phyloP scores from a whole-genome alignment of 805 yeast genomes.

The Wickerhamomyces canadensis region DNA sequence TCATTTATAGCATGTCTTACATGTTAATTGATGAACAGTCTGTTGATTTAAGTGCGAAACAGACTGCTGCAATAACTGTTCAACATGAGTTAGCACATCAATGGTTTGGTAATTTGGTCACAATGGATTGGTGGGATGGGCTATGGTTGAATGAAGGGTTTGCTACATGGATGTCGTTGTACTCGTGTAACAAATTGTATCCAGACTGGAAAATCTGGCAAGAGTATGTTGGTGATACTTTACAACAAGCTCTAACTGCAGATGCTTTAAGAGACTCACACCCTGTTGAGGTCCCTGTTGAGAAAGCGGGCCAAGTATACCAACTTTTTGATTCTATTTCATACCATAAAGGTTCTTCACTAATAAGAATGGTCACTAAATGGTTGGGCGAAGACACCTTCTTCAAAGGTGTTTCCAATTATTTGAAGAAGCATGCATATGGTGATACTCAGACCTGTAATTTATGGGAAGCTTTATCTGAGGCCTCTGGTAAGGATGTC shows the following conservation, averaged over 20 bases:
- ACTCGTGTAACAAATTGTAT: constrained; percentile 65
- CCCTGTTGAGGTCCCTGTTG: constrained; percentile 80
- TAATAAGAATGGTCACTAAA: constrained; percentile 71
- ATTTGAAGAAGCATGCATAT: constrained; percentile 69
- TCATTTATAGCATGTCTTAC: constrained; percentile 76
- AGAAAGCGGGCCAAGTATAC: constrained; percentile 71
- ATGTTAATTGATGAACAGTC: constrained; percentile 65
- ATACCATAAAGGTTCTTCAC: constrained; percentile 74
- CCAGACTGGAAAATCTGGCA: constrained; percentile 90
- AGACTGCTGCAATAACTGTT: constrained; percentile 78
- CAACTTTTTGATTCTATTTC: constrained; percentile 85
- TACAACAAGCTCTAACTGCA: constrained; percentile 67
- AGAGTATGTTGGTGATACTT: constrained; percentile 69
- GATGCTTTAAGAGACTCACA: constrained; percentile 82
- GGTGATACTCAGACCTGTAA: constrained; percentile 75
- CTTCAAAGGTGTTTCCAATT: constrained; percentile 73
- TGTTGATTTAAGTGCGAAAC: constrained; percentile 57
- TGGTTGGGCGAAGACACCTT: constrained; percentile 77
- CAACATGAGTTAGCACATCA: constrained; percentile 89
- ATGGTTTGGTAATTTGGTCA: constrained; percentile 87
- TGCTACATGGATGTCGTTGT: constrained; percentile 91
- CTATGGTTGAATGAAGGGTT: constrained; percentile 87
- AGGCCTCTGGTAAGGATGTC: constrained; percentile 69
- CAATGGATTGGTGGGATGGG: constrained; percentile 93
- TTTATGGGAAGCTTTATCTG: constrained; percentile 68